These are phyloP conservation scores for Cryptococcus jaspeensis DNA, from an alignment of 1,284 basidiomycete genomes.

Conservation along the genomic window DNA sequence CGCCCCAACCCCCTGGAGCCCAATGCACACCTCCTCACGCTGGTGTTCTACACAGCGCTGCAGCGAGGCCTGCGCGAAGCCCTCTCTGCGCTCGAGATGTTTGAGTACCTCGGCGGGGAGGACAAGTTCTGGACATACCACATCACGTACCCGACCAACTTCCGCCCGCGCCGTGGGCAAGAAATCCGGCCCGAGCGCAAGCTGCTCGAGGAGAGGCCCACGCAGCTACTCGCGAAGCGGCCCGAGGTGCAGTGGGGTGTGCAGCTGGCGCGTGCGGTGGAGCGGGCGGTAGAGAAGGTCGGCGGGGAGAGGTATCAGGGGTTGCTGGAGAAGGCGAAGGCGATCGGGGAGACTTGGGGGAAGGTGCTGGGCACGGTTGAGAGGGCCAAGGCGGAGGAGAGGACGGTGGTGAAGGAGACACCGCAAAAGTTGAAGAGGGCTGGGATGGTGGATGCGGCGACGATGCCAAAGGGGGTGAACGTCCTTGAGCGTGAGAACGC, in stretches of 20 bases:
- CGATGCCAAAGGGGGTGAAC: not conserved
- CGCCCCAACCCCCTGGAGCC: conserved; percentile 8
- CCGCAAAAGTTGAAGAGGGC: not conserved
- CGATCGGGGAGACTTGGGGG: not conserved
- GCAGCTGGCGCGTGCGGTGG: conserved; percentile 11
- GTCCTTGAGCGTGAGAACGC: not conserved
- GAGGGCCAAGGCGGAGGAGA: too few relatives aligned
- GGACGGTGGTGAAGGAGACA: not conserved
- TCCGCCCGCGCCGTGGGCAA: not conserved
- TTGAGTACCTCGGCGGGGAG: conserved; percentile 6
- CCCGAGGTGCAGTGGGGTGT: not conserved
- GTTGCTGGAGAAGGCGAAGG: not conserved
- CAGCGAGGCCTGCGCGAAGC: conserved; percentile 22
- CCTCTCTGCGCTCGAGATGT: conserved; percentile 7
- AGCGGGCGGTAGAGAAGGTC: conserved; percentile 13
- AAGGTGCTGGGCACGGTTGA: not conserved
- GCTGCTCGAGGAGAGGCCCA: not conserved
- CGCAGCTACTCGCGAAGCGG: not conserved
- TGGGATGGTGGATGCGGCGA: not conserved
- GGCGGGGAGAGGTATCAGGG: not conserved
- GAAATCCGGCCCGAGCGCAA: not conserved
- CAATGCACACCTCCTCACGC: conserved; percentile 20
- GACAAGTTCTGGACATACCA: not conserved
- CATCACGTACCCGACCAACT: not conserved
- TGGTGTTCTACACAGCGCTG: conserved; percentile 33